A percentile compares a stretch with the other conserved stretches of the same genome.
Evolutionary conservation across 495 filamentous ascomycete genomes (phyloP).

Genomic region (Tuber microsphaerosporum): DNA sequence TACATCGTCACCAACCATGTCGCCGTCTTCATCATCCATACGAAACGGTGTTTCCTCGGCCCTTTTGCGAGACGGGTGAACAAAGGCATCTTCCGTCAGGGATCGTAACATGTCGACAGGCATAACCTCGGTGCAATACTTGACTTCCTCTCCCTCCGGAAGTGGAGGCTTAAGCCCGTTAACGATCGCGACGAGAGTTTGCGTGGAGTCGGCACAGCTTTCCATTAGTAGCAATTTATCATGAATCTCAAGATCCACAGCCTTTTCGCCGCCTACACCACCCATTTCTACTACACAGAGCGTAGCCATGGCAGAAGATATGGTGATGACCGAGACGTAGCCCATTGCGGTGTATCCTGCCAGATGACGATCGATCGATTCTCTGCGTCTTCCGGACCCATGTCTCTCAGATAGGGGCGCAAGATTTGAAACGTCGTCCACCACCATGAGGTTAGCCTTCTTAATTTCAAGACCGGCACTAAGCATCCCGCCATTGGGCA

Average conservation of each 20-base stretch:
- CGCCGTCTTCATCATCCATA: constrained; percentile 25
- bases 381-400: constrained; percentile 18
- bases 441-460: constrained; percentile 73
- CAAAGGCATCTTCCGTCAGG: constrained; percentile 77
- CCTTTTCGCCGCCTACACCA: constrained; percentile 52
- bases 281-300: constrained; percentile 51
- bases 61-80: constrained; percentile 8
- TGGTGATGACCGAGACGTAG: constrained; percentile 74
- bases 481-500: constrained; percentile 56
- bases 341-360: constrained; percentile 60
- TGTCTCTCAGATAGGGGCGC: constrained; percentile 2
- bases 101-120: constrained; percentile 85
- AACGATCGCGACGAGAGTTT: constrained; percentile 74
- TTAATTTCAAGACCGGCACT: constrained; percentile 60
- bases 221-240: constrained; percentile 86
- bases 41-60: constrained; percentile 2
- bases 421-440: constrained; percentile 63
- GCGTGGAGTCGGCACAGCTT: constrained; percentile 93
- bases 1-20: constrained; percentile 47
- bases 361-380: constrained; percentile 51
- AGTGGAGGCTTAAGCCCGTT: constrained; percentile 76
- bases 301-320: constrained; percentile 66
- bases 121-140: constrained; percentile 81
- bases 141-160: constrained; percentile 67
- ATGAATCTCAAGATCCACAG: constrained; percentile 69